Base-by-base conservation (phyloP, 148 eudicot species). In the Camellia japonica region DNA sequence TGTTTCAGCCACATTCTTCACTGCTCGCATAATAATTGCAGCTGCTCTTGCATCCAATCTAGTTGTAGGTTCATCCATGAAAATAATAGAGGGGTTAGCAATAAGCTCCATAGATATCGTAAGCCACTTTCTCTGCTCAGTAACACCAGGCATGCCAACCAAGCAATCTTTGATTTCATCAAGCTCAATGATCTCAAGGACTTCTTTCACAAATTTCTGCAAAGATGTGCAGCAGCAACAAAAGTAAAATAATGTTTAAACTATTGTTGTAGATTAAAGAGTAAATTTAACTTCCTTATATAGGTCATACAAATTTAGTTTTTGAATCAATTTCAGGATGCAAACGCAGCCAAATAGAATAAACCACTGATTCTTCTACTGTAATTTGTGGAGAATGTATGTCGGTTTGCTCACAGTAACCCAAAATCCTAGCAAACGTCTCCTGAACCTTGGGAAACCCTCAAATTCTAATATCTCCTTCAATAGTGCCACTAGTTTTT, bases 31-130 rank as follows among this genome's bases (percentile, higher is more conserved):
- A 18, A 94, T 94, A 83, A 92, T 89, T 12, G 97, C 93, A 73
- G 94, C 94, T 68, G 98, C 90, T 83, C 94, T 88, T 74, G 98
- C 98, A 85, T 92, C 98, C 78, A 94, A 79, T 18, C 97, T 94
- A 20, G 97, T 90, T 23, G 93, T 92, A 38, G 98, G 98, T 79
- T 94, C 97, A 81, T 94, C 98, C 94, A 94, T 89, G 61, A 94
- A 94, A 12, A 94, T 89, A 74, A 94, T 86, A 4, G 98, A 92
- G 12, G 98, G 97, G 80, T 94, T 94, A 42, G 98, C 86, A 49
- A 94, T 97, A 77, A 94, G 91, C 89, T 94, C 94, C 71, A 94
- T 94, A 12, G 93, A 96, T 79, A 94, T 89, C 19, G 98, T 94
- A 60, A 94, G 91, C 71, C 95, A 84, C 80, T 94, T 92, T 0